These are phyloP conservation scores for Hura crepitans DNA, from an alignment of 441 rosid species.

Conservation along the genomic window DNA sequence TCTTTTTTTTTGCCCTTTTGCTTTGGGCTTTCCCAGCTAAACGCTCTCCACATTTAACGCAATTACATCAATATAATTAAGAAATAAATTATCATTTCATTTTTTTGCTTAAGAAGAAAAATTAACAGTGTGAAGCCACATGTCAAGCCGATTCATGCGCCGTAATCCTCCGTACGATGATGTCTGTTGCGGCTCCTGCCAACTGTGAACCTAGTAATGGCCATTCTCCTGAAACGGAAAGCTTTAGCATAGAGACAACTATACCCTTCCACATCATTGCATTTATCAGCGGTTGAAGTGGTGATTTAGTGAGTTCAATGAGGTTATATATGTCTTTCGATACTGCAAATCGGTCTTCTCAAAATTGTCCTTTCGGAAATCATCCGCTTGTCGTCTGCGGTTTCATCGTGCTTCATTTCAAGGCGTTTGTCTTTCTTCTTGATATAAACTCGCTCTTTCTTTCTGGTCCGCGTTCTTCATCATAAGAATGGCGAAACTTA, in stretches of 20 bases:
- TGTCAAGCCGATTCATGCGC: slow-evolving; percentile 5
- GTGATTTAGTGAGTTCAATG: too few relatives aligned
- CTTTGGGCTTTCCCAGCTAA: too few relatives aligned
- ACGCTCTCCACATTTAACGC: too few relatives aligned
- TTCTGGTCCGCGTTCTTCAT: neutral
- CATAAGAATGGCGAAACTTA: slow-evolving; percentile 26
- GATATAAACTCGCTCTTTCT: slow-evolving; percentile 7
- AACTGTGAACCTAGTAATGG: neutral
- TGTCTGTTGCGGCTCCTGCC: slow-evolving; percentile 22
- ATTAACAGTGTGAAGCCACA: neutral
- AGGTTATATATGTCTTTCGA: slow-evolving; percentile 6
- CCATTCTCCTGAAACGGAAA: neutral
- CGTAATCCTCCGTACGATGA: slow-evolving; percentile 29
- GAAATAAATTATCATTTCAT: neutral
- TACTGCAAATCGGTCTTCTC: too few relatives aligned
- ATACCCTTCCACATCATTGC: neutral
- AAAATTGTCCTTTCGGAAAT: too few relatives aligned
- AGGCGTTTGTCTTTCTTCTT: neutral
- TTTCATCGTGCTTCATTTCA: too few relatives aligned
- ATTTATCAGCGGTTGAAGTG: neutral
- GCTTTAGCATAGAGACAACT: neutral
- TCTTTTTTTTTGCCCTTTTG: too few relatives aligned
- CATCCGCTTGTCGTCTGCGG: too few relatives aligned
- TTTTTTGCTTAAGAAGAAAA: neutral
- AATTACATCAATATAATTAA: too few relatives aligned